These are phyloP conservation scores for Scheffersomyces coipomensis DNA, from an alignment of 805 yeast genomes.

Conservation along the genomic window DNA sequence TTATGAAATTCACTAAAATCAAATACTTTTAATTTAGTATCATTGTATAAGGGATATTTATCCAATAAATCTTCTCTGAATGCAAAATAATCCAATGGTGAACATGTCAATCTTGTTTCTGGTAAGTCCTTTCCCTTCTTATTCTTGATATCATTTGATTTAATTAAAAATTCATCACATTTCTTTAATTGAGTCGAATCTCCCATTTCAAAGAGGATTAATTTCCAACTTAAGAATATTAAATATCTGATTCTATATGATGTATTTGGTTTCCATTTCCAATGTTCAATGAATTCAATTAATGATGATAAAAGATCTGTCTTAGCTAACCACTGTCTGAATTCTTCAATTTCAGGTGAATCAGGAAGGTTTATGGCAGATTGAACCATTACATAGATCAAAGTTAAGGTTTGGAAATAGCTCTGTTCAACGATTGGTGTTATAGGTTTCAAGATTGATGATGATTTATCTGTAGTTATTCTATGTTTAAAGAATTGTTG, in stretches of 20 bases:
- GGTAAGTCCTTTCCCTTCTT: conserved; percentile 17
- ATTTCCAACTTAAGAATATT: conserved; percentile 51
- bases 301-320: conserved; percentile 43
- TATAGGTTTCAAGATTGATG: background rate
- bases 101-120: conserved; percentile 45
- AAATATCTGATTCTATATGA: conserved; percentile 55
- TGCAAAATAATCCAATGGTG: conserved; percentile 83
- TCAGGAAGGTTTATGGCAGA: conserved; percentile 13
- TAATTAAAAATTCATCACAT: conserved; percentile 47
- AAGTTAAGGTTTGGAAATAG: conserved; percentile 29
- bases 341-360: conserved; percentile 6
- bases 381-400: conserved; percentile 33
- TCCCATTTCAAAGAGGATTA: conserved; percentile 64
- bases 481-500: conserved; percentile 1
- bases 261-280: conserved; percentile 56
- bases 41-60: conserved; percentile 75
- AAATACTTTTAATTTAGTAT: conserved; percentile 34
- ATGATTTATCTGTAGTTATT: background rate
- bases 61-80: conserved; percentile 72
- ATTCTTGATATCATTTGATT: conserved; percentile 35
- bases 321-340: conserved; percentile 21
- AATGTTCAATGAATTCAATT: conserved; percentile 54
- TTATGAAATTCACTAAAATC: conserved; percentile 15
- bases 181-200: conserved; percentile 34
- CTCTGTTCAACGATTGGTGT: conserved; percentile 8